Evolutionary conservation across 1,284 basidiomycete species (phyloP).

Genomic region (Trichosporon sp.): DNA sequence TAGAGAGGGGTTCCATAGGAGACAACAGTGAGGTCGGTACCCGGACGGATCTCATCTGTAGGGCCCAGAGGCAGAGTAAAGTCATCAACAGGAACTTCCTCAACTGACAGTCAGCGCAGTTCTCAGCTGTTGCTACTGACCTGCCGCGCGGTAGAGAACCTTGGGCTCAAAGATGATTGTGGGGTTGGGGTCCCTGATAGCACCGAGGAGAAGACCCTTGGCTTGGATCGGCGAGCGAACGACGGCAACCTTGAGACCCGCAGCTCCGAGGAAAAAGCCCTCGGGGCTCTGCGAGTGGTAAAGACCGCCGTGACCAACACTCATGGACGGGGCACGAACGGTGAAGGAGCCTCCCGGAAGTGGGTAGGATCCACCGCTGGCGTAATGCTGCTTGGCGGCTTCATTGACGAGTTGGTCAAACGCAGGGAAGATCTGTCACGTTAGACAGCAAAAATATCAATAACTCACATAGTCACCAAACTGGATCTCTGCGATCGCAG

Average conservation of each 20-base stretch:
- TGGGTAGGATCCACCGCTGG: conserved; percentile 76
- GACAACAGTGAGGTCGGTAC: conserved; percentile 81
- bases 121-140: neutral
- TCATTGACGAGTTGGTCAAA: conserved; percentile 97
- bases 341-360: conserved; percentile 74
- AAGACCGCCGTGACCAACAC: conserved; percentile 87
- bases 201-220: conserved; percentile 81
- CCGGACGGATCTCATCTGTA: conserved; percentile 73
- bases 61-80: conserved; percentile 76
- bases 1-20: conserved; percentile 92
- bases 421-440: conserved; percentile 73
- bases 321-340: conserved; percentile 82
- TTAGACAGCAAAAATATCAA: neutral
- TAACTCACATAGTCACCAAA: conserved; percentile 56
- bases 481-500: conserved; percentile 90
- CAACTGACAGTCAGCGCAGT: conserved; percentile 61
- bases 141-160: conserved; percentile 40
- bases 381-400: conserved; percentile 89
- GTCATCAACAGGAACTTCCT: conserved; percentile 88
- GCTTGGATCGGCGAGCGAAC: conserved; percentile 92
- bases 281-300: conserved; percentile 95
- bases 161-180: conserved; percentile 96
- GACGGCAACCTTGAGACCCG: conserved; percentile 89
- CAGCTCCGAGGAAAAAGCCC: conserved; percentile 87
- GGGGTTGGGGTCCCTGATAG: conserved; percentile 89